These are phyloP conservation scores for Apiotrichum porosum DNA, from an alignment of 1,284 basidiomycete genomes.

Conservation along the genomic window DNA sequence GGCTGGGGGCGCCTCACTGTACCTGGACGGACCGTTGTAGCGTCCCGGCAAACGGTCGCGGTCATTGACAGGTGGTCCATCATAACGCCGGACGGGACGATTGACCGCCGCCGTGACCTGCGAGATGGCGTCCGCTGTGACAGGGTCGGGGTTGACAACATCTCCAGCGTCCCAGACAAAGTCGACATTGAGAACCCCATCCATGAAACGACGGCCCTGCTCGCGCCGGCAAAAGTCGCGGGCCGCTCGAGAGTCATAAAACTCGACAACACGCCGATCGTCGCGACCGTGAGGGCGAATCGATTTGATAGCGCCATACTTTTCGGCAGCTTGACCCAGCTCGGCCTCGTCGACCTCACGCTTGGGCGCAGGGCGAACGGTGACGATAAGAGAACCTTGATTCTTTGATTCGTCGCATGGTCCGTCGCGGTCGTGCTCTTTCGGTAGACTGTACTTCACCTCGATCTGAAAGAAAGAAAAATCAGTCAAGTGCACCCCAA, in stretches of 20 bases:
- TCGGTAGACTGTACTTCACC: constrained; percentile 92
- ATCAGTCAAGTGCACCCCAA: not conserved
- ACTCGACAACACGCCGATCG: constrained; percentile 83
- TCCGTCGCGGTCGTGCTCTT: constrained; percentile 68
- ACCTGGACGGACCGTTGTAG: constrained; percentile 3
- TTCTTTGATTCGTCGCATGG: constrained; percentile 80
- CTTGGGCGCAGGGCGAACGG: constrained; percentile 57
- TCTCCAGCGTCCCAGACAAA: constrained; percentile 76
- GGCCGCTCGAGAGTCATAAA: constrained; percentile 77
- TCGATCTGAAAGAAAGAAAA: constrained; percentile 91
- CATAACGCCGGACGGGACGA: not conserved
- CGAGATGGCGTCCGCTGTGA: constrained; percentile 7
- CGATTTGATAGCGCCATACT: constrained; percentile 83
- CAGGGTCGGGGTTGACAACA: constrained; percentile 35
- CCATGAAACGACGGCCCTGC: constrained; percentile 69
- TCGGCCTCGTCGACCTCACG: constrained; percentile 74
- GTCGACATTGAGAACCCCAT: constrained; percentile 78
- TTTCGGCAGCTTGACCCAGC: constrained; percentile 72
- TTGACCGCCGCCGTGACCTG: not conserved
- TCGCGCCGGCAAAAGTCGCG: constrained; percentile 74
- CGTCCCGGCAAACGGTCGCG: not conserved
- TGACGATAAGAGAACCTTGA: constrained; percentile 78
- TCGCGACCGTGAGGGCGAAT: constrained; percentile 62
- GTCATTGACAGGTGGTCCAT: not conserved
- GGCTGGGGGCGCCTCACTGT: constrained; percentile 9